Evolutionary conservation across 257 asterid genomes (phyloP), one percentile per base, ranked within the genome.

Genomic region (Nyctanthes arbortristis): DNA sequence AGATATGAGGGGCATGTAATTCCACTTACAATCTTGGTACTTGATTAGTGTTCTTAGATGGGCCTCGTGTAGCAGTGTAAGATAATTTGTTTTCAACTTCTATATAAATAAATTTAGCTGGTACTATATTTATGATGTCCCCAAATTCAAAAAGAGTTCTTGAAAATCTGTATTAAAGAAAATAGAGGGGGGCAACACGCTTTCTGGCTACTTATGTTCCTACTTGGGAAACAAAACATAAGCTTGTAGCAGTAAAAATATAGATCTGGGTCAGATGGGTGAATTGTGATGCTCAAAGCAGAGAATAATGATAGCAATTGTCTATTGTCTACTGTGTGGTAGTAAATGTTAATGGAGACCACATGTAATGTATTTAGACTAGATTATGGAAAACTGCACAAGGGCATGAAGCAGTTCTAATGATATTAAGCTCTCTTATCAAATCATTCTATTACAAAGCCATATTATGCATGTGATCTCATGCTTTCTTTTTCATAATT

Each of bases 21-120:
- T 55, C 22, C 28, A 65, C 61, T 40, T 61, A 69, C 8, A 52
- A 37, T 60, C 34, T 39, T 58, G 67, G n/a, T n/a, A n/a, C n/a
- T n/a, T n/a, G n/a, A n/a, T n/a, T n/a, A 52, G 3, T 7, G 22
- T 52, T 27, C 5, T 24, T 52, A 24, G 10, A 52, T 52, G 10
- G 10, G 55, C 10, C 10, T 16, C 13, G 30, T n/a, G 2, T 16
- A 22, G 29, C 13, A 9, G 0, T 22, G 31, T 24, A 22, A 52
- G 14, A 22, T 52, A 20, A 20, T 52, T 8, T 52, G 59, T 22
- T 52, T 52, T 52, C n/a, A n/a, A n/a, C n/a, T n/a, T n/a, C n/a
- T 20, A 13, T 24, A n/a, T 7, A 52, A 52, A 24, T 24, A 52
- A 16, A 31, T 20, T 13, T 22, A 25, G 7, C 31, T 7, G 29